phyloP scores from a whole-genome alignment of 208 protist species.

The Angomonas desouzai region DNA sequence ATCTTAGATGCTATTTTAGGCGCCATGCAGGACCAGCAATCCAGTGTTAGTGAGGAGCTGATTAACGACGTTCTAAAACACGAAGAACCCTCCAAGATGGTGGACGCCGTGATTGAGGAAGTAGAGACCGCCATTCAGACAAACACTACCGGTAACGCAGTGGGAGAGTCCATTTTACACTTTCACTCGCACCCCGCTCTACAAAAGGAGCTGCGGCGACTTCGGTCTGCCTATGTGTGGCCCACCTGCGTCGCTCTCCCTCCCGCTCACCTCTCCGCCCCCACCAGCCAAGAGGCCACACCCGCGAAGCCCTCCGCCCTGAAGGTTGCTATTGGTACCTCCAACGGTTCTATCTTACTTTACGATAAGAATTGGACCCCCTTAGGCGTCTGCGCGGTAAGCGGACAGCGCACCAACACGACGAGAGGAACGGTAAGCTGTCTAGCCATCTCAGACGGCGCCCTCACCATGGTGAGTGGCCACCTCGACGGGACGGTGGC shows the following conservation, averaged over 20 bases:
- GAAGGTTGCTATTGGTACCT: conserved; percentile 55
- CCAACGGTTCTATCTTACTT: conserved; percentile 51
- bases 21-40: conserved; percentile 51
- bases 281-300: background rate
- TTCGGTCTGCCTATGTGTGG: conserved; percentile 28
- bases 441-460: conserved; percentile 26
- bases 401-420: background rate
- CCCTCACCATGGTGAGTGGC: conserved; percentile 16
- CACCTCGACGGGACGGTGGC: conserved; percentile 21
- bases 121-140: conserved; percentile 36
- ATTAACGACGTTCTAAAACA: conserved; percentile 6
- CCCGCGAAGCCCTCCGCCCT: background rate
- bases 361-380: conserved; percentile 29
- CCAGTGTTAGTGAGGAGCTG: conserved; percentile 64
- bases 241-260: conserved; percentile 42
- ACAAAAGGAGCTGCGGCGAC: conserved; percentile 23
- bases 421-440: conserved; percentile 26
- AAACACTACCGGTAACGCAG: conserved; percentile 13
- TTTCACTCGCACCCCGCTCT: conserved; percentile 61
- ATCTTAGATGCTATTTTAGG: conserved; percentile 59
- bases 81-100: conserved; percentile 15
- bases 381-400: conserved; percentile 15
- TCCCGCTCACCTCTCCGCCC: background rate
- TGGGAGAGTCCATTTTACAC: conserved; percentile 39
- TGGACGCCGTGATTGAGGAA: conserved; percentile 44